Conservation (phyloP, 2,329 filamentous ascomycete genomes). For the Aureobasidium sp. region DNA sequence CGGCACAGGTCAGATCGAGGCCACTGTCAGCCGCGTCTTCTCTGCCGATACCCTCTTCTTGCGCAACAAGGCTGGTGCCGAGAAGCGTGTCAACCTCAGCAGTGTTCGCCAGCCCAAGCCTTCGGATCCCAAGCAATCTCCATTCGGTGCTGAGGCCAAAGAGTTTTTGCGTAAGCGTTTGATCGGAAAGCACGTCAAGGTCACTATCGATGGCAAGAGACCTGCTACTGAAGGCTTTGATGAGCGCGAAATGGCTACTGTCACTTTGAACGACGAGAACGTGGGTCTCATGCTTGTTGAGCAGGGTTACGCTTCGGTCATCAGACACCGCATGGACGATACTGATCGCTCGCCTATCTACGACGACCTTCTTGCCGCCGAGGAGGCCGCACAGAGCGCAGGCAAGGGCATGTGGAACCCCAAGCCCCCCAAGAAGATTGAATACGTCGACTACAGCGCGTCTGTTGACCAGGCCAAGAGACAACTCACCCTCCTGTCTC, state of each 20-base stretch:
- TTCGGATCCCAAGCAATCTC: conserved; percentile 76
- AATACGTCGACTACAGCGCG: conserved; percentile 86
- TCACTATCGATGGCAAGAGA: conserved; percentile 84
- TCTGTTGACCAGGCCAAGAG: conserved; percentile 92
- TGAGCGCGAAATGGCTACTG: conserved; percentile 86
- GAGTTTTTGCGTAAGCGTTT: conserved; percentile 89
- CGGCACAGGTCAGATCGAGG: conserved; percentile 62
- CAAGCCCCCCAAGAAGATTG: conserved; percentile 75
- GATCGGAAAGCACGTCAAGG: conserved; percentile 91
- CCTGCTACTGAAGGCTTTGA: conserved; percentile 86
- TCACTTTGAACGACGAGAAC: conserved; percentile 79
- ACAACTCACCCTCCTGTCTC: conserved; percentile 76
- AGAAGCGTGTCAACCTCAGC: conserved; percentile 87
- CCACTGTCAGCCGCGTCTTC: conserved; percentile 75
- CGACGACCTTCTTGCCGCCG: conserved; percentile 74
- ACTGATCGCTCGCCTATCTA: conserved; percentile 91
- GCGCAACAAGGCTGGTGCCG: conserved; percentile 72
- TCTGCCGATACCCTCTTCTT: conserved; percentile 85
- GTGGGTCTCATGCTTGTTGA: conserved; percentile 80
- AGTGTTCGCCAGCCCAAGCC: conserved; percentile 90
- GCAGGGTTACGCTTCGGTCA: conserved; percentile 86
- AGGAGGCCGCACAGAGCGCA: conserved; percentile 74
- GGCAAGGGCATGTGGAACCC: conserved; percentile 93
- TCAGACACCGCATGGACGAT: conserved; percentile 90
- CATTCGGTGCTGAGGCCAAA: conserved; percentile 89